A percentile compares a stretch with the other conserved stretches of the same genome.
Conservation (phyloP, 768 basidiomycete species). For the Daedalea quercina region DNA sequence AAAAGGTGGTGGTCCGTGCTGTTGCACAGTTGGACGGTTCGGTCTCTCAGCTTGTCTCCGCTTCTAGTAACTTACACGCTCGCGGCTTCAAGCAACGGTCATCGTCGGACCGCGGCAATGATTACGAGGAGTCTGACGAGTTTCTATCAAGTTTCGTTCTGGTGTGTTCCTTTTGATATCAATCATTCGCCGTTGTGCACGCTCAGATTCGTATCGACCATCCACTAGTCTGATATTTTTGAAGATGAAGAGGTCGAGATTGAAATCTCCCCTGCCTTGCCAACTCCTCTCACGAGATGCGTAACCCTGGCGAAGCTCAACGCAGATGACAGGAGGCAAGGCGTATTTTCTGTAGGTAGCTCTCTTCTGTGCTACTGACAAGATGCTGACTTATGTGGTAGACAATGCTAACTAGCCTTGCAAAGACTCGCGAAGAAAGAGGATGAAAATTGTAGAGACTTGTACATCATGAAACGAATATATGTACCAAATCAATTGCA, state of each 20-base stretch:
- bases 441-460: constrained; percentile 1
- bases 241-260: constrained; percentile 17
- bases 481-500: no score
- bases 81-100: no score
- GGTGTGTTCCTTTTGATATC: background rate
- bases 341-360: background rate
- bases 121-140: background rate
- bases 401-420: constrained; percentile 7
- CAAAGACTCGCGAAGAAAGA: background rate
- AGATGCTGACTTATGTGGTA: constrained; percentile 3
- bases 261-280: constrained; percentile 13
- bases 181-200: background rate
- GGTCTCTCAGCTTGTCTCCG: no score
- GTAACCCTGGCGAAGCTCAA: constrained; percentile 6
- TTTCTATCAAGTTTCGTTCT: constrained; percentile 2
- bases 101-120: background rate
- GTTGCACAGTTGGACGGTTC: no score
- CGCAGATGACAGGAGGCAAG: background rate
- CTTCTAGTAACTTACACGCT: no score
- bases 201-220: background rate
- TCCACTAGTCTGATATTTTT: constrained; percentile 16
- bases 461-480: constrained; percentile 2
- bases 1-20: no score
- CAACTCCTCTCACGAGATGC: constrained; percentile 1
- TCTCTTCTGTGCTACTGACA: no score